Conservation (phyloP, 306 rosid species). For the Phaseolus lunatus region DNA sequence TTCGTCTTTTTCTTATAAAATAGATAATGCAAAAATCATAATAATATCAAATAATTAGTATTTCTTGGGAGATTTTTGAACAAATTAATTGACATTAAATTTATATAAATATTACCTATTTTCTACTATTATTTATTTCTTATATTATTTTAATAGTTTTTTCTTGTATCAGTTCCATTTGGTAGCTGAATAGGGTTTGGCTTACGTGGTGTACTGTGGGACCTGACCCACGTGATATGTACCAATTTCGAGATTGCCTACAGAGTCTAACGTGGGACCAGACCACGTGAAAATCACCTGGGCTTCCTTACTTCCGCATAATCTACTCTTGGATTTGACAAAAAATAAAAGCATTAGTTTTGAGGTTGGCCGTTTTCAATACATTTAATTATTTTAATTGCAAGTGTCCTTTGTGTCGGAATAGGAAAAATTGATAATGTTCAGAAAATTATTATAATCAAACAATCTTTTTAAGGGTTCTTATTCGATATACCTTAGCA, state of each 20-base stretch:
- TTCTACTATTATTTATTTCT: no score
- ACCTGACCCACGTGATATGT: background rate
- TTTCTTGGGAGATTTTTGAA: background rate
- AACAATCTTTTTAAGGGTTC: background rate
- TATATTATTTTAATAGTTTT: no score
- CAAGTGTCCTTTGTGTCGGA: background rate
- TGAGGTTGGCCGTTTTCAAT: no score
- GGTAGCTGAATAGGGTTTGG: background rate
- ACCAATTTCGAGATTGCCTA: background rate
- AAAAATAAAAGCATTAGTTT: background rate
- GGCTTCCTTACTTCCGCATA: background rate
- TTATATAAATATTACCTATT: no score
- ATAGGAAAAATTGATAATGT: background rate
- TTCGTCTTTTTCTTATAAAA: background rate
- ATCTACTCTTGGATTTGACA: background rate
- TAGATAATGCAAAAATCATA: background rate
- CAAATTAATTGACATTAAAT: background rate
- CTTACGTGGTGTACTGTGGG: background rate
- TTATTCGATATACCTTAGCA: background rate
- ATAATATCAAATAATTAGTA: background rate
- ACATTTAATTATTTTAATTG: background rate
- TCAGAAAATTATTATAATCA: background rate
- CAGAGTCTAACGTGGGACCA: background rate
- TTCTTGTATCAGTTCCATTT: background rate
- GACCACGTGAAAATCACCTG: slow-evolving; percentile 36